A percentile compares a stretch with the other conserved stretches of the same genome.
phyloP scores from a whole-genome alignment of 2,329 filamentous ascomycete species.

The Diaporthe nobilis region DNA sequence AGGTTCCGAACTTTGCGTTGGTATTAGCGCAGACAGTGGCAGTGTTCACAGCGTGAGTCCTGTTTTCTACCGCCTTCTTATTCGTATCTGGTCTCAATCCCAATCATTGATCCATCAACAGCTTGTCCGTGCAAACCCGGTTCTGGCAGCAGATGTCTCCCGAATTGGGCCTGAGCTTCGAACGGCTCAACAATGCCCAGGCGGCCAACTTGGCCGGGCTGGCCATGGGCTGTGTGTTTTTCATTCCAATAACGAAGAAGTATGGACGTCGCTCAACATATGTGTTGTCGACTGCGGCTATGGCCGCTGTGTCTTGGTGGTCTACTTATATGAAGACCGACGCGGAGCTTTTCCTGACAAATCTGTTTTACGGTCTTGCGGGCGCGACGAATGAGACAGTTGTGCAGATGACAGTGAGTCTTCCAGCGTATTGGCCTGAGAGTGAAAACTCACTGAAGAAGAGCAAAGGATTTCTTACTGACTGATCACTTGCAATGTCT shows the following conservation, averaged over 20 bases:
- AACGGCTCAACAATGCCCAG: constrained; percentile 11
- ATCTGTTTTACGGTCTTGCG: constrained; percentile 10
- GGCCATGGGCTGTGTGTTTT: constrained; percentile 10
- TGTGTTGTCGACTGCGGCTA: not conserved
- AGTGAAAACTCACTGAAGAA: no score
- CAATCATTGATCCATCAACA: not conserved
- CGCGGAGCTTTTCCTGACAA: constrained; percentile 16
- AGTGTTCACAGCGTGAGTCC: constrained; percentile 15
- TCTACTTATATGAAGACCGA: constrained; percentile 16
- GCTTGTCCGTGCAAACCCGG: not conserved
- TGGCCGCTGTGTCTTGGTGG: constrained; percentile 17
- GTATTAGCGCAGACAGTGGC: constrained; percentile 12
- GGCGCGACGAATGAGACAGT: constrained; percentile 19
- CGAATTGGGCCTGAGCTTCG: not conserved
- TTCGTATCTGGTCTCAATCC: not conserved
- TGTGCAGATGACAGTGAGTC: constrained; percentile 12
- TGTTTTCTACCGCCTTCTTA: no score
- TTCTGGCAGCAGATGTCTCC: constrained; percentile 24
- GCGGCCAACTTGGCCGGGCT: constrained; percentile 6
- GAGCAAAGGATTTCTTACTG: not conserved
- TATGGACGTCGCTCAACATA: constrained; percentile 22
- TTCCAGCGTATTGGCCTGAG: not conserved
- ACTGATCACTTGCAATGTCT: not conserved
- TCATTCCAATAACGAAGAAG: constrained; percentile 11
- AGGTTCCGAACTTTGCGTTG: not conserved